phyloP scores from a whole-genome alignment of 345 rosid species.

The Eucalyptus victrix region DNA sequence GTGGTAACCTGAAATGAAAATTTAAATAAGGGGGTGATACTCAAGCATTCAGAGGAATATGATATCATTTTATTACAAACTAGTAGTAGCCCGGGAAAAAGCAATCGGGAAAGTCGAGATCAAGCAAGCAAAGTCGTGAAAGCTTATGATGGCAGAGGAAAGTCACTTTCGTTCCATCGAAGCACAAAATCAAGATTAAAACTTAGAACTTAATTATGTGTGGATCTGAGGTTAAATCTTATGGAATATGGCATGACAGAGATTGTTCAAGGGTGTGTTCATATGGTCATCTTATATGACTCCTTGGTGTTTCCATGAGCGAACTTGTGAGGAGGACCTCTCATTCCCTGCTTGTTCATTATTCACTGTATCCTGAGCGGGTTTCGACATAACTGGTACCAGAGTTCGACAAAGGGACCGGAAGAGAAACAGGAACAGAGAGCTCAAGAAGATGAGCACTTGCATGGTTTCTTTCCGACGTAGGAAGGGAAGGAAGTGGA shows the following conservation, averaged over 20 bases:
- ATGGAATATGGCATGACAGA: background rate
- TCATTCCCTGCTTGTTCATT: constrained; percentile 1
- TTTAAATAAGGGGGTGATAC: no score
- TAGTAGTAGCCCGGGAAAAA: background rate
- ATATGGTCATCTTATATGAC: background rate
- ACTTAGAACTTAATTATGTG: background rate
- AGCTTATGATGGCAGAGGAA: background rate
- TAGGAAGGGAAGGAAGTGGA: background rate
- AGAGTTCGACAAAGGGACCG: background rate
- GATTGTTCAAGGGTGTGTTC: background rate
- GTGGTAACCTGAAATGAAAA: no score
- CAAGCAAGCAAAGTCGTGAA: background rate
- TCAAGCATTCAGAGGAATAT: no score
- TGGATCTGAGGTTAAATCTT: constrained; percentile 3
- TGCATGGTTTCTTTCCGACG: background rate
- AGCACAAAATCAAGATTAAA: background rate
- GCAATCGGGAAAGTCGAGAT: background rate
- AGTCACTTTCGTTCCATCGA: background rate
- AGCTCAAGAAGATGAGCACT: background rate
- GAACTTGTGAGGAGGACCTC: background rate
- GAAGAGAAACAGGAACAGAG: background rate
- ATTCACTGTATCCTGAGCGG: background rate
- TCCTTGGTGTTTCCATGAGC: background rate
- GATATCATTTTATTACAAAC: background rate
- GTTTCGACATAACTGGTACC: background rate